Evolutionary conservation across 305 asterid genomes (phyloP), one percentile per base, ranked within the genome.

Genomic region (Fraxinus sp.): DNA sequence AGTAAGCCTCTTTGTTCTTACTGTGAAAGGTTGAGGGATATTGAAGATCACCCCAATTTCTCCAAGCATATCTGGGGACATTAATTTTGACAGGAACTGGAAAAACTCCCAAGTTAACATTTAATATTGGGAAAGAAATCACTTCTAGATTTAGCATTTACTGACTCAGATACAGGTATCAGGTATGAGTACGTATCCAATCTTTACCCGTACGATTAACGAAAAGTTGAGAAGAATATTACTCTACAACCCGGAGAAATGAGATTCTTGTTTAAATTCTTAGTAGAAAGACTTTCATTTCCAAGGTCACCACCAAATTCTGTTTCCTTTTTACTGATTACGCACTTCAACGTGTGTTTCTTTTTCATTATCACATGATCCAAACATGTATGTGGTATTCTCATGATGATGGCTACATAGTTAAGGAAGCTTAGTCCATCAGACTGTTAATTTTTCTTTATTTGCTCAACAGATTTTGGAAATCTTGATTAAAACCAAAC

Each of bases 31-130:
- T 89, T 96, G 98, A 77, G 98, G 98, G 78, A 82, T 81, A 84
- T 94, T 94, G 83, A 94, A 91, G 49, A 96, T 89, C 86, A 96
- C 99, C 79, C 98, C 98, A 71, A 93, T 80, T 93, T 94, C 99
- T 16, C 99, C 99, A 59, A 94, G 91, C 90, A 93, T 88, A 18
- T 86, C 92, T 6, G 95, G 93, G 77, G 97, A 82, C 77, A 84
- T 96, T 86, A 84, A 79, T 84, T 83, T 94, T 82, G 92, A 79
- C 84, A 92, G 85, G 84, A 91, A 86, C 99, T 96, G 97, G 82
- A 89, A 84, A 84, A 52, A n/a, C 13, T 72, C n/a, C 80, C 52
- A 84, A 35, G 71, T 87, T 84, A 85, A 83, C n/a, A 75, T 81
- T 62, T 57, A 83, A 57, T 59, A 55, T 18, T 74, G 22, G 30